Base-by-base conservation (phyloP, 2,329 filamentous ascomycete genomes). In the Arthrobotrys conoides region DNA sequence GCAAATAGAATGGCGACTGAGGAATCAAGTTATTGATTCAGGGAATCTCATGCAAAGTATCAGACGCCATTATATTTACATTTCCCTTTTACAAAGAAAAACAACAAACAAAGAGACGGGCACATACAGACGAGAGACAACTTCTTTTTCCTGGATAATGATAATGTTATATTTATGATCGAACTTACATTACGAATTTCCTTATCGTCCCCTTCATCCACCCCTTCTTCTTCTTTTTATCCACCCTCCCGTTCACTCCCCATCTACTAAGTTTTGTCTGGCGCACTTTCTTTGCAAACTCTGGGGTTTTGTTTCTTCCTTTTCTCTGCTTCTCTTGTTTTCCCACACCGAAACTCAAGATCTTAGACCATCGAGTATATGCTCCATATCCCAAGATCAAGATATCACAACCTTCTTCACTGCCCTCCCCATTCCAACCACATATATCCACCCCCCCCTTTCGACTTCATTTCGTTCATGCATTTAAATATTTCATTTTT, bases 1-100 rank as follows among this genome's bases (percentile, higher is more conserved):
- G 88, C 88, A 30, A 84, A 82, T 63, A 83, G 84, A 67, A 72
- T 83, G 46, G 85, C 84, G 57, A 86, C 88, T 41, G 88, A 89
- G 83, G 86, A 87, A 69, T 87, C 87, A 61, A 86, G 85, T 59
- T 78, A 78, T 53, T 57, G n/a, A 57, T 36, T 36, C 33, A 12
- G 9, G 33, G 9, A 12, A 12, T 8, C 9, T 36, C 33, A 36
- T 5, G 1, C 33, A 36, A 8, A n/a, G n/a, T n/a, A n/a, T n/a
- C n/a, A n/a, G n/a, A n/a, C n/a, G n/a, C n/a, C n/a, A n/a, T n/a
- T n/a, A n/a, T n/a, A n/a, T n/a, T n/a, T n/a, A n/a, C n/a, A n/a
- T n/a, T n/a, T n/a, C n/a, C n/a, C n/a, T n/a, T n/a, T 2, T 36
- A 36, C 33, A 5, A 36, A 36, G 9, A 36, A 12, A 12, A 36